Conservation (phyloP, 2,329 filamentous ascomycete genomes). For the Fusarium cicatricum region DNA sequence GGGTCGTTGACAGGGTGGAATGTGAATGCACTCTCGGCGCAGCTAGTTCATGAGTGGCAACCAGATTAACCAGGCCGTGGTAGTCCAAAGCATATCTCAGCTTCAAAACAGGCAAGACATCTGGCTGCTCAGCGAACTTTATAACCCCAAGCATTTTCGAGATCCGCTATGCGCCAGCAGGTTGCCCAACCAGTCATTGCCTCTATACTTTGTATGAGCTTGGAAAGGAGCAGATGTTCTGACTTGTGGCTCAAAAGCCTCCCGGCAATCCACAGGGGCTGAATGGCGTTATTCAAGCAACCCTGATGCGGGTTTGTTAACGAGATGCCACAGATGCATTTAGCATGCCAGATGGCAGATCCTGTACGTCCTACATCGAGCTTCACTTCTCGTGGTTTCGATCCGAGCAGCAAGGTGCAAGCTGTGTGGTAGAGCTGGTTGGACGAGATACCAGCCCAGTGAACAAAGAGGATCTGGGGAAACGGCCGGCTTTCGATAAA, state of each 20-base stretch:
- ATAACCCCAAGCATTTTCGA: slow-evolving; percentile 54
- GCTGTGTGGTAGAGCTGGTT: slow-evolving; percentile 66
- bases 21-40: slow-evolving; percentile 35
- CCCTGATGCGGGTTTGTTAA: slow-evolving; percentile 63
- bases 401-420: slow-evolving; percentile 59
- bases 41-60: slow-evolving; percentile 43
- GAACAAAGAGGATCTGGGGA: slow-evolving; percentile 60
- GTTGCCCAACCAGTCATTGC: slow-evolving; percentile 61
- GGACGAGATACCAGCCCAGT: slow-evolving; percentile 64
- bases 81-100: slow-evolving; percentile 2
- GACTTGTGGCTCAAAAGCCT: slow-evolving; percentile 60
- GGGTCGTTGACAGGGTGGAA: slow-evolving; percentile 54
- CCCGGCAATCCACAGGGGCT: slow-evolving; percentile 65
- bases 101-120: not conserved
- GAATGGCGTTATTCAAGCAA: slow-evolving; percentile 65
- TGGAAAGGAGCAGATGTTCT: slow-evolving; percentile 51
- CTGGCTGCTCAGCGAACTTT: slow-evolving; percentile 38
- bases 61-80: slow-evolving; percentile 23
- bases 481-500: slow-evolving; percentile 56
- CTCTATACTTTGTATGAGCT: slow-evolving; percentile 60
- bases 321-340: slow-evolving; percentile 64
- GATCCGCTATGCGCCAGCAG: slow-evolving; percentile 61
- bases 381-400: slow-evolving; percentile 46
- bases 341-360: slow-evolving; percentile 63
- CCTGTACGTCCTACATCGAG: slow-evolving; percentile 41